phyloP scores from a whole-genome alignment of 768 basidiomycete genomes.

The Pleurotus tuber-regium region DNA sequence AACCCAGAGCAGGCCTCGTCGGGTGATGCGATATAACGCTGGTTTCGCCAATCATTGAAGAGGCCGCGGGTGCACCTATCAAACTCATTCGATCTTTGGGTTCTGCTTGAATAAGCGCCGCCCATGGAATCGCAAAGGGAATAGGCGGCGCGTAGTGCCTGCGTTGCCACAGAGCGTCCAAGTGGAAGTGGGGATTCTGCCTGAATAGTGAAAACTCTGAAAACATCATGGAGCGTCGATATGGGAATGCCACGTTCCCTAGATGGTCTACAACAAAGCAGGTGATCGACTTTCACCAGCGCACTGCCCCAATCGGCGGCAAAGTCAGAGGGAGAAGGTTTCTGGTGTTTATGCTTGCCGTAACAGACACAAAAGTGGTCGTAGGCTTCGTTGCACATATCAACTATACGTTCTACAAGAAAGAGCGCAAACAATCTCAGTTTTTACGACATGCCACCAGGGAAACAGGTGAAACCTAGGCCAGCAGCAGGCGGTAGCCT shows the following conservation, averaged over 20 bases:
- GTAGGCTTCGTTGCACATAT: not conserved
- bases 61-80: not conserved
- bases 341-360: not conserved
- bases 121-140: constrained; percentile 5
- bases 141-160: not conserved
- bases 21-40: not conserved
- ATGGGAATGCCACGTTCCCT: not conserved
- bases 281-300: not conserved
- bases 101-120: not conserved
- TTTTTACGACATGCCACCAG: not conserved
- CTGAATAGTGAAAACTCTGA: not conserved
- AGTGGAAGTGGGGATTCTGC: not conserved
- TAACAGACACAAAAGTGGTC: not conserved
- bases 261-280: constrained; percentile 2
- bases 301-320: not conserved
- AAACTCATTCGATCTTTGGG: not conserved
- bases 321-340: not conserved
- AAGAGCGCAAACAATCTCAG: not conserved
- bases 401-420: not conserved
- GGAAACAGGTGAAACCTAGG: not conserved
- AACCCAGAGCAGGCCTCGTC: not conserved
- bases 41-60: not conserved
- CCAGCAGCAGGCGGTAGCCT: not conserved
- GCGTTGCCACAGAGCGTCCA: not conserved
- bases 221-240: constrained; percentile 2